Base-by-base conservation (phyloP, 225 moss, liverwort and hornwort species). In the Anthoceros angustus region DNA sequence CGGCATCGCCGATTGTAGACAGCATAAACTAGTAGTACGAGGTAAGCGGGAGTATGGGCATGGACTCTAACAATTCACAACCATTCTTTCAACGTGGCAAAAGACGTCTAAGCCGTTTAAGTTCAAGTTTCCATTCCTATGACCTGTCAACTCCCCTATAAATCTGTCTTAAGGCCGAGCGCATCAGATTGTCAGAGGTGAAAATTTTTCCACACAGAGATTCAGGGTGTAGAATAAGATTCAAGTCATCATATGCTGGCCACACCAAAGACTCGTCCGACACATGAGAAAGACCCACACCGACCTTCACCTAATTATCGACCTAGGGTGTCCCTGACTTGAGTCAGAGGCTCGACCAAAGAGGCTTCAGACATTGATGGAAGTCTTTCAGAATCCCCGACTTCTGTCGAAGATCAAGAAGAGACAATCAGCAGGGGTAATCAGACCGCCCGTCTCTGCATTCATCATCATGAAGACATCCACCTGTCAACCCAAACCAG, bases 171-270 rank as follows among this genome's bases (percentile, higher is more conserved):
- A 48, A 2, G 12, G 18, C 46, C 12, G 2, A 18, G 18, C 14
- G 46, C 46, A 48, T 48, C 46, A 48, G 46, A 12, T 48, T 48
- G 46, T 48, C 46, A 48, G 46, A 48, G 46, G 46, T 48, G 5
- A 12, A 48, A 2, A 6, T 18, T 12, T 48, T 48, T 48, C 46
- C 46, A 48, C 46, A 48, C 46, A 18, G 46, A 12, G 5, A 12
- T 48, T 48, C 46, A 48, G 46, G 18, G 46, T 48, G 46, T 48
- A 48, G 46, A 48, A 48, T 48, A 48, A 48, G 46, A 48, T 48
- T 12, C 18, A 48, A 48, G 46, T 48, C 46, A 48, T 48, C 46
- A 48, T 48, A 1, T 48, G 46, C 46, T 18, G 12, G 46, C 12
- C 46, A 48, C 46, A 18, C 12, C 46, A 2, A 12, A 48, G 14